A percentile compares a stretch with the other conserved stretches of the same genome.
Evolutionary conservation across 192 early-diverging fungal genomes (phyloP).

Genomic region (Thoreauomyces humboldtii): DNA sequence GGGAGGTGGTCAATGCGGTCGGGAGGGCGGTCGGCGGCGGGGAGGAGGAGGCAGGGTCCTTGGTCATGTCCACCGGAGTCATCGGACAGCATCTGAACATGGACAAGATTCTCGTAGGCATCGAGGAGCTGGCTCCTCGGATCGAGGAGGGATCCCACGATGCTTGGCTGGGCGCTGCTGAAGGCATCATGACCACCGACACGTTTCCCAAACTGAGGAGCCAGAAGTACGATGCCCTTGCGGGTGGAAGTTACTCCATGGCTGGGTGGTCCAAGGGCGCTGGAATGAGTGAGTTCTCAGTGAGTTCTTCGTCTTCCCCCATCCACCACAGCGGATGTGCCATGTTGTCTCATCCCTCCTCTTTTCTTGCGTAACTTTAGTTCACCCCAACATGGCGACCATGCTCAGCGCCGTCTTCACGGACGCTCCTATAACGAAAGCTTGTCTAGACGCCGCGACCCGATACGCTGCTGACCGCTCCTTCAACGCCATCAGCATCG

Average conservation of each 20-base stretch:
- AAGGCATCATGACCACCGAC: constrained; percentile 96
- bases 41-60: not conserved
- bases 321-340: no score
- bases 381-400: constrained; percentile 99
- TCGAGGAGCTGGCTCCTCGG: constrained; percentile 36
- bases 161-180: constrained; percentile 76
- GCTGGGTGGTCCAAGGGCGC: constrained; percentile 96
- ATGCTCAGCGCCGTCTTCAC: constrained; percentile 85
- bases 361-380: not conserved
- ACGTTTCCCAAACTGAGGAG: constrained; percentile 87
- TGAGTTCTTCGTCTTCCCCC: no score
- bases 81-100: constrained; percentile 90
- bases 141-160: constrained; percentile 60
- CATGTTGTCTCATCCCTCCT: not conserved
- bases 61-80: constrained; percentile 97
- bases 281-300: constrained; percentile 82
- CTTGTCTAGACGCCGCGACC: constrained; percentile 69
- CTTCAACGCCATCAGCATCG: constrained; percentile 93
- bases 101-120: constrained; percentile 74
- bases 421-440: constrained; percentile 66
- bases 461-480: constrained; percentile 81
- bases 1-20: constrained; percentile 59
- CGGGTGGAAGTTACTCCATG: constrained; percentile 66
- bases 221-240: constrained; percentile 23
- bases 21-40: constrained; percentile 27